Evolutionary conservation across 176 grass and related monocot genomes (phyloP).

Genomic region (Pontederia crassipes): DNA sequence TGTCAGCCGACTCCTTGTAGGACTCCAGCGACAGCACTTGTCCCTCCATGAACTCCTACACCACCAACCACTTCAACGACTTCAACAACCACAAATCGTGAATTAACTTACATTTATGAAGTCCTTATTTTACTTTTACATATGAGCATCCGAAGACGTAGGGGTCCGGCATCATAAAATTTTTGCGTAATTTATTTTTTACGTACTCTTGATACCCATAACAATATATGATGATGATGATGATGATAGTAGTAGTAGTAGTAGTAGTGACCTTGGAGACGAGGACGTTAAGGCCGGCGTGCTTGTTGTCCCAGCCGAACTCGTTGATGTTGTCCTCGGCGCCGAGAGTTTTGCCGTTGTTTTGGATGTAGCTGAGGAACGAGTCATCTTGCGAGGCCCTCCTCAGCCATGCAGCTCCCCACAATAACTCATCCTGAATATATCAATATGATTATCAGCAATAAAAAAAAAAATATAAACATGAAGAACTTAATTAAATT

Average conservation of each 20-base stretch:
- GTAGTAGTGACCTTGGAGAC: conserved; percentile 51
- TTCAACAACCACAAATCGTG: too few relatives aligned
- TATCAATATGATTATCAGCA: too few relatives aligned
- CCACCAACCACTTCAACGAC: too few relatives aligned
- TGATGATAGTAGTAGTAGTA: not conserved
- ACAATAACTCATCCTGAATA: conserved; percentile 80
- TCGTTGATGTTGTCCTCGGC: conserved; percentile 82
- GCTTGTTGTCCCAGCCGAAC: conserved; percentile 98
- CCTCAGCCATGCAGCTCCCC: conserved; percentile 83
- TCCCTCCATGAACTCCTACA: conserved; percentile 85
- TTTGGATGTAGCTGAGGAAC: conserved; percentile 78
- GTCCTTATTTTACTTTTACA: too few relatives aligned
- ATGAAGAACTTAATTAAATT: too few relatives aligned
- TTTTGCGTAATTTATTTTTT: too few relatives aligned
- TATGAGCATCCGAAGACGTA: too few relatives aligned
- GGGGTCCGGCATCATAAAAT: too few relatives aligned
- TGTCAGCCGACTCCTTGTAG: conserved; percentile 74
- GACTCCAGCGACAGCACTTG: conserved; percentile 49
- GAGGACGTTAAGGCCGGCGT: conserved; percentile 80
- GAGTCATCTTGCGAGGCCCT: conserved; percentile 58
- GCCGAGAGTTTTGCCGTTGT: conserved; percentile 77
- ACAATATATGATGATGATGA: too few relatives aligned
- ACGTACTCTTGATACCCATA: too few relatives aligned
- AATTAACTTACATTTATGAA: too few relatives aligned
- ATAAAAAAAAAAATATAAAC: too few relatives aligned